Evolutionary conservation across 441 rosid genomes (phyloP), one percentile per base, ranked within the genome.

Genomic region (Erodium moschatum): DNA sequence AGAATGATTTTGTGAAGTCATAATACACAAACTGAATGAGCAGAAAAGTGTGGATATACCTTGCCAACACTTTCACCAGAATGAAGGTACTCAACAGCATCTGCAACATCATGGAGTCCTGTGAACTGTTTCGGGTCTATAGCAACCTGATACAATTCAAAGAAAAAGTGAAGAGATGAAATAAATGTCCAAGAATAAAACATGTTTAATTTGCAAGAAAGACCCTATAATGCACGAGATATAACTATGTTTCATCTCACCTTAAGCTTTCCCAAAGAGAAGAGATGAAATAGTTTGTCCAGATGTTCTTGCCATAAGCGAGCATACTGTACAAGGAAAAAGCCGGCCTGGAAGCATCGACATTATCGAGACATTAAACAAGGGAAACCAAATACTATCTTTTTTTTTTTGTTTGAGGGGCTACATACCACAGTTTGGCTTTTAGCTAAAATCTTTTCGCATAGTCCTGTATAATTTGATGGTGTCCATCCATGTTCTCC

Each of bases 11-110:
- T 21, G 35, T 4, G 2, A 7, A 52, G 54, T 11, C 0, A 46
- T 15, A 31, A 29, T 6, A 11, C 40, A 18, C 6, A 31, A 9
- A 60, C 21, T 5, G 67, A 27, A 27, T 19, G 46, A 18, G 5
- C 0, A 24, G 64, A 33, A 65, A 6, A 9, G 44, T 48, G 11
- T 69, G 69, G 67, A 68, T 73, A 68, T 73, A 90, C 98, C 94
- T 94, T 94, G 74, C 99, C 99, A 46, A 87, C 84, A 70, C 99
- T 95, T 90, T 80, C 89, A 73, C 97, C 99, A 2, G 97, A 89
- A 74, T 91, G 97, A 33, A 94, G 92, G 84, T 94, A 73, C 84
- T 94, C 99, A 40, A 91, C 97, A 48, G 98, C 97, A 82, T 94
- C 97, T 63, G 89, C 81, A 38, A 86, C 97, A 35, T 91, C 68